phyloP scores from a whole-genome alignment of 2,329 filamentous ascomycete genomes.

The Pezicula radicicola region DNA sequence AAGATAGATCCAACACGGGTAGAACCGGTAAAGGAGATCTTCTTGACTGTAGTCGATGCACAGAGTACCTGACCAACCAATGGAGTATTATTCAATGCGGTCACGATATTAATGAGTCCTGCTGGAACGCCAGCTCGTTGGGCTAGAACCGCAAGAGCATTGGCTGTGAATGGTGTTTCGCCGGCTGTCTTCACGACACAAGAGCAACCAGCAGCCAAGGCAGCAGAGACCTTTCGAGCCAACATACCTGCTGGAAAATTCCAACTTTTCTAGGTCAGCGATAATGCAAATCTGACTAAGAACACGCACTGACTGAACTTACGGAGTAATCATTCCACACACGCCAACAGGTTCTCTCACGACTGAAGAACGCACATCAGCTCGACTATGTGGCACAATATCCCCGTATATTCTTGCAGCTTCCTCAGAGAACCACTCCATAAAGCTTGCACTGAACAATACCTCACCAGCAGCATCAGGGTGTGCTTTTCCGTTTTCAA shows the following conservation, averaged over 20 bases:
- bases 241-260: constrained; percentile 56
- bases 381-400: background rate
- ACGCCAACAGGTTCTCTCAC: constrained; percentile 16
- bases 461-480: constrained; percentile 57
- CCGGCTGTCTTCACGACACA: constrained; percentile 90
- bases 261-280: constrained; percentile 4
- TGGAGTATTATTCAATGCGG: constrained; percentile 35
- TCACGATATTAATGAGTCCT: constrained; percentile 69
- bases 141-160: constrained; percentile 73
- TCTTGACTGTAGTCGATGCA: constrained; percentile 25
- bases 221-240: constrained; percentile 45
- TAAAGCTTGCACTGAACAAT: constrained; percentile 54
- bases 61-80: constrained; percentile 33
- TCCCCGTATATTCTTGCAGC: constrained; percentile 29
- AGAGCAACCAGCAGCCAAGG: constrained; percentile 84
- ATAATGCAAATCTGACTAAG: no score
- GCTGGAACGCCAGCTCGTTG: constrained; percentile 73
- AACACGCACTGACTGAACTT: no score
- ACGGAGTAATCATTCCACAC: constrained; percentile 12
- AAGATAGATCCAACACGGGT: constrained; percentile 37
- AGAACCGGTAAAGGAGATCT: constrained; percentile 65
- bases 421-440: constrained; percentile 61
- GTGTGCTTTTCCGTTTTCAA: constrained; percentile 67
- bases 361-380: background rate
- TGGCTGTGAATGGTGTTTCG: constrained; percentile 68